Evolutionary conservation across 176 grass and related monocot genomes (phyloP).

Genomic region (Cenchrus purpureus): DNA sequence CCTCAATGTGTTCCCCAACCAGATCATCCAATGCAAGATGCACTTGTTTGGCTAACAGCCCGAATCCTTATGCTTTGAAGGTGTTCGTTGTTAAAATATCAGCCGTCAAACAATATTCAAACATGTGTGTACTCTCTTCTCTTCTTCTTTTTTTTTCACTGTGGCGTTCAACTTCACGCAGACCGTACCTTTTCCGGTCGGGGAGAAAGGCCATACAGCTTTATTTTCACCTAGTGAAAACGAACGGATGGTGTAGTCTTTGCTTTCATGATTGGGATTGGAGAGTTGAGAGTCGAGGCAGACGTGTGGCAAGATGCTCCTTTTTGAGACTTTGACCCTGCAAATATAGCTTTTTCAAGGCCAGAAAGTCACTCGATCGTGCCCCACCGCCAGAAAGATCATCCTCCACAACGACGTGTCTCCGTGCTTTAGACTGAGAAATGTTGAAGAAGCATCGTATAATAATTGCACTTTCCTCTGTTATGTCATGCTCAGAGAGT

Average conservation of each 20-base stretch:
- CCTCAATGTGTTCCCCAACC: no score
- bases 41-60: no score
- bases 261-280: conserved; percentile 9
- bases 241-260: background rate
- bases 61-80: no score
- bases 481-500: background rate
- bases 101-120: no score
- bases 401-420: conserved; percentile 45
- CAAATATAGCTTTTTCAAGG: background rate
- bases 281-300: background rate
- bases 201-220: background rate
- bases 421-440: conserved; percentile 5
- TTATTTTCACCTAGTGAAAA: background rate
- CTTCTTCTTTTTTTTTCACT: no score
- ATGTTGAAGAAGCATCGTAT: background rate
- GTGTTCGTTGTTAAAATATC: no score
- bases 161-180: background rate
- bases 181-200: background rate
- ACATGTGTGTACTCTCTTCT: no score
- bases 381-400: conserved; percentile 15
- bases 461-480: background rate
- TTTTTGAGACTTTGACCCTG: conserved; percentile 29
- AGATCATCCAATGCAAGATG: no score
- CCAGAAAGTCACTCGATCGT: background rate
- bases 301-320: background rate